Percentiles rank a stretch among this genome's conserved stretches.
Evolutionary conservation across 768 basidiomycete species (phyloP).

Genomic region (Lactifluus subvellereus): DNA sequence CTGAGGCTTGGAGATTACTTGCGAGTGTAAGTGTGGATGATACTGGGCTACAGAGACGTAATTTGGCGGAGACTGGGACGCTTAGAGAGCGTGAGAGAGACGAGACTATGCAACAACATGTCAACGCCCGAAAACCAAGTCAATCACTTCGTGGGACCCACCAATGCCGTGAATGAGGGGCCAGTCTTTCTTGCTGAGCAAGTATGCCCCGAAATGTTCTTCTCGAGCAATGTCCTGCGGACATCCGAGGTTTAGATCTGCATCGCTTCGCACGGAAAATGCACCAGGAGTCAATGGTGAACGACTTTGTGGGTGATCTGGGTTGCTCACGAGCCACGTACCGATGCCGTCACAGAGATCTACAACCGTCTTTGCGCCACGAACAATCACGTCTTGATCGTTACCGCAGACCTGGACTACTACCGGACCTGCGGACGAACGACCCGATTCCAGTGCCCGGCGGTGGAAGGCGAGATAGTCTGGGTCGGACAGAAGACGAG

Average conservation of each 20-base stretch:
- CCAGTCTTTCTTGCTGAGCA: slow-evolving; percentile 72
- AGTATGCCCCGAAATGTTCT: slow-evolving; percentile 67
- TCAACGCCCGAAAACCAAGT: neutral
- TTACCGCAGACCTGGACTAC: slow-evolving; percentile 74
- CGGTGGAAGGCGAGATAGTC: slow-evolving; percentile 62
- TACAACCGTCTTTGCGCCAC: slow-evolving; percentile 56
- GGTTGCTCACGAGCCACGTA: slow-evolving; percentile 27
- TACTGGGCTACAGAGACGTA: slow-evolving; percentile 40
- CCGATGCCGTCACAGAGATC: slow-evolving; percentile 65
- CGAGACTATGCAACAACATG: slow-evolving; percentile 42
- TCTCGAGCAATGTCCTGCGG: slow-evolving; percentile 65
- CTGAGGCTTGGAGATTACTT: slow-evolving; percentile 52
- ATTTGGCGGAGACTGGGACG: slow-evolving; percentile 59
- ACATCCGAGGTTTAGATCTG: slow-evolving; percentile 79
- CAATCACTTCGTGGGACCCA: slow-evolving; percentile 28
- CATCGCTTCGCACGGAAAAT: slow-evolving; percentile 15
- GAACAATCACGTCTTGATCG: slow-evolving; percentile 53
- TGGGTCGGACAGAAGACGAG: slow-evolving; percentile 53
- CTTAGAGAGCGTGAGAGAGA: slow-evolving; percentile 56
- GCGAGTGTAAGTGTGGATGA: slow-evolving; percentile 52
- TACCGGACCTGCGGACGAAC: slow-evolving; percentile 39
- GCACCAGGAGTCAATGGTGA: neutral
- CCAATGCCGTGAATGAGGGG: slow-evolving; percentile 59
- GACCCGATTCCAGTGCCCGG: slow-evolving; percentile 43
- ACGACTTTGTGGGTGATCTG: neutral